Conservation (phyloP, 1,284 basidiomycete genomes). For the Malassezia pachydermatis region DNA sequence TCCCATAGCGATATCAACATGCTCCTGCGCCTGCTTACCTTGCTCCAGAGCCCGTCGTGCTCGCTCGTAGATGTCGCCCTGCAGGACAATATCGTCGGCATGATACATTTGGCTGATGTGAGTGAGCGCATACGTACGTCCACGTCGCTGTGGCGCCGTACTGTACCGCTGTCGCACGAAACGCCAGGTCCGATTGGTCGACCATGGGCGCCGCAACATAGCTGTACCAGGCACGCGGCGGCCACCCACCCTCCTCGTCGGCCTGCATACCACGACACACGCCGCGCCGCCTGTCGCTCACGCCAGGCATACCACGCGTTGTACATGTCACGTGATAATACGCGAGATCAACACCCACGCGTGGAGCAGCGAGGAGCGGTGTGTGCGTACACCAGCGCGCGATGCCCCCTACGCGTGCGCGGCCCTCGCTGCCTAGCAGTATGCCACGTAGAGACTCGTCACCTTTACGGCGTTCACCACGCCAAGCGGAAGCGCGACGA, state of each 20-base stretch:
- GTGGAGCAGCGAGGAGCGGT: no score
- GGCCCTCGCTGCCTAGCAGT: conserved; percentile 6
- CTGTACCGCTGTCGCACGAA: conserved; percentile 30
- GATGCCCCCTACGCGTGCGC: no score
- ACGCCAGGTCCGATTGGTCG: conserved; percentile 36
- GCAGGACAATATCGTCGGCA: conserved; percentile 15
- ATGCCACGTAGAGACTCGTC: background rate
- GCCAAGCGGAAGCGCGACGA: no score
- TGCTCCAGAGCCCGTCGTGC: conserved; percentile 21
- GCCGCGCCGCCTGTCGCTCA: conserved; percentile 5
- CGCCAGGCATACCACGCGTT: background rate
- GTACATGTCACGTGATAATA: conserved; percentile 11
- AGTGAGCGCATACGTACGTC: conserved; percentile 17
- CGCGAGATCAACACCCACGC: conserved; percentile 1
- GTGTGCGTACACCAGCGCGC: no score
- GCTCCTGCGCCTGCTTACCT: conserved; percentile 19
- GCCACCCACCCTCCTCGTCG: no score
- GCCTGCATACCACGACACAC: no score
- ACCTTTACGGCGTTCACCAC: background rate
- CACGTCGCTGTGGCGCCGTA: conserved; percentile 36
- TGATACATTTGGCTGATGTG: conserved; percentile 28
- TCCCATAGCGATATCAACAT: conserved; percentile 7
- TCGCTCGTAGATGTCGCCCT: conserved; percentile 19
- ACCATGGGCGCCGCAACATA: conserved; percentile 38
- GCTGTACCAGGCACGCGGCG: conserved; percentile 16